phyloP scores from a whole-genome alignment of 2,329 filamentous ascomycete species.

The Diaporthe helianthi region DNA sequence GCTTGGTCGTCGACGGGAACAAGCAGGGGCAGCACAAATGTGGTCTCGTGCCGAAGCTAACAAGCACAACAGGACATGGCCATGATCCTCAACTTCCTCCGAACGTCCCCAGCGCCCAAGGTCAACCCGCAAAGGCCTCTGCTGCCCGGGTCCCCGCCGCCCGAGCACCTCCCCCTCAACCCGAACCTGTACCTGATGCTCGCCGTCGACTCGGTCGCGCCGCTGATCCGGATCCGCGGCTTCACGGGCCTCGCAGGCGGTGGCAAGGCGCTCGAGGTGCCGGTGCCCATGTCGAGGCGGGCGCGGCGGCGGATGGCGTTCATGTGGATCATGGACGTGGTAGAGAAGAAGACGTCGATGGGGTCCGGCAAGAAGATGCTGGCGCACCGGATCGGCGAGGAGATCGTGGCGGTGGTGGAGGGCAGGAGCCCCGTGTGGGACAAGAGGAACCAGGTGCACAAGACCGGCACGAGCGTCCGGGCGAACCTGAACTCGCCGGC shows the following conservation, averaged over 20 bases:
- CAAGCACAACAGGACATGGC: slow-evolving; percentile 74
- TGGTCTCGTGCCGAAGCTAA: slow-evolving; percentile 26
- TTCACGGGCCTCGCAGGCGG: slow-evolving; percentile 84
- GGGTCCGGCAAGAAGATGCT: slow-evolving; percentile 77
- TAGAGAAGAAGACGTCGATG: slow-evolving; percentile 76
- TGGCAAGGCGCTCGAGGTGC: slow-evolving; percentile 83
- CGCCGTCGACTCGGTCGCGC: slow-evolving; percentile 91
- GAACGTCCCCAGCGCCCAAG: slow-evolving; percentile 81
- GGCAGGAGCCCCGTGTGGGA: slow-evolving; percentile 87
- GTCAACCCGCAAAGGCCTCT: slow-evolving; percentile 75
- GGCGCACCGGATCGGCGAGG: slow-evolving; percentile 80
- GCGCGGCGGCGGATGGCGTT: slow-evolving; percentile 82
- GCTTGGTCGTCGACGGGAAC: background rate
- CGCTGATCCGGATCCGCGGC: slow-evolving; percentile 79
- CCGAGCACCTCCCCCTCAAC: slow-evolving; percentile 83
- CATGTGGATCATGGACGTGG: slow-evolving; percentile 87
- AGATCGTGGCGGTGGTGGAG: slow-evolving; percentile 87
- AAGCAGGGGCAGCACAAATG: background rate
- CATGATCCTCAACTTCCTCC: slow-evolving; percentile 81
- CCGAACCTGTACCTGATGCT: slow-evolving; percentile 88
- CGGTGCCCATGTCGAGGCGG: slow-evolving; percentile 75
- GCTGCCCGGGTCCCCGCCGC: slow-evolving; percentile 77
- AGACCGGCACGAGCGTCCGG: slow-evolving; percentile 77
- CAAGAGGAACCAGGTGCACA: slow-evolving; percentile 78
- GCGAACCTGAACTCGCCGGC: slow-evolving; percentile 67